Conservation (phyloP, 2,329 filamentous ascomycete species). For the Calonectria crousiana region DNA sequence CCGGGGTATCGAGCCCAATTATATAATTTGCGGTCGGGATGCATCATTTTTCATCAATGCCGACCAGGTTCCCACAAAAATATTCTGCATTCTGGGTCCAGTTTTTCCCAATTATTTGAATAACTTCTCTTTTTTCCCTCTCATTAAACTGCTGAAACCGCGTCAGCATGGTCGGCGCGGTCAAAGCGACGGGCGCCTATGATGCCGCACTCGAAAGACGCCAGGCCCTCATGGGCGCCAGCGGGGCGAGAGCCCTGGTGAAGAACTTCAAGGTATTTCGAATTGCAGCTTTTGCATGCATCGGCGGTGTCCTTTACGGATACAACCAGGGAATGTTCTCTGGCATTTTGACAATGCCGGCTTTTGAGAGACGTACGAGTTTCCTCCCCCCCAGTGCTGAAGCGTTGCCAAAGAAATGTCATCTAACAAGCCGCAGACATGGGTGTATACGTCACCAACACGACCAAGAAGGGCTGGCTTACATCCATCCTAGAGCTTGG, state of each 20-base stretch:
- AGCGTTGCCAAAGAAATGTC: not conserved
- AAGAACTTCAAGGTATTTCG: slow-evolving; percentile 72
- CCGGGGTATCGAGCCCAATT: slow-evolving; percentile 1
- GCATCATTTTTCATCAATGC: not conserved
- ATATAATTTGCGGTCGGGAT: slow-evolving; percentile 6
- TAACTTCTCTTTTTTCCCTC: not conserved
- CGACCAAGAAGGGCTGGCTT: slow-evolving; percentile 70
- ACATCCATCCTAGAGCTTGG: slow-evolving; percentile 80
- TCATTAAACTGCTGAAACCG: not conserved
- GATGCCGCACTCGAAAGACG: slow-evolving; percentile 66
- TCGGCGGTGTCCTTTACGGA: slow-evolving; percentile 73
- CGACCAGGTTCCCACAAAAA: not conserved
- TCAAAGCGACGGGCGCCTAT: slow-evolving; percentile 47
- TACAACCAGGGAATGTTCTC: slow-evolving; percentile 76
- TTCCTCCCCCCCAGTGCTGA: not conserved
- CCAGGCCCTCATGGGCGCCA: slow-evolving; percentile 65
- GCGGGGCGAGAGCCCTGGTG: slow-evolving; percentile 64
- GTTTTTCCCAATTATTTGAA: not conserved
- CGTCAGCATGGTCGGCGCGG: slow-evolving; percentile 15
- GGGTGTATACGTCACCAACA: slow-evolving; percentile 64
- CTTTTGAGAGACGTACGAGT: slow-evolving; percentile 63
- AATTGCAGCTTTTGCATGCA: slow-evolving; percentile 72
- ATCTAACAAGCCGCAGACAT: slow-evolving; percentile 58
- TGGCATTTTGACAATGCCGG: slow-evolving; percentile 72
- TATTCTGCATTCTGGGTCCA: not conserved